These are phyloP conservation scores for Polychaeton citri DNA, from an alignment of 2,329 filamentous ascomycete species.

Conservation along the genomic window DNA sequence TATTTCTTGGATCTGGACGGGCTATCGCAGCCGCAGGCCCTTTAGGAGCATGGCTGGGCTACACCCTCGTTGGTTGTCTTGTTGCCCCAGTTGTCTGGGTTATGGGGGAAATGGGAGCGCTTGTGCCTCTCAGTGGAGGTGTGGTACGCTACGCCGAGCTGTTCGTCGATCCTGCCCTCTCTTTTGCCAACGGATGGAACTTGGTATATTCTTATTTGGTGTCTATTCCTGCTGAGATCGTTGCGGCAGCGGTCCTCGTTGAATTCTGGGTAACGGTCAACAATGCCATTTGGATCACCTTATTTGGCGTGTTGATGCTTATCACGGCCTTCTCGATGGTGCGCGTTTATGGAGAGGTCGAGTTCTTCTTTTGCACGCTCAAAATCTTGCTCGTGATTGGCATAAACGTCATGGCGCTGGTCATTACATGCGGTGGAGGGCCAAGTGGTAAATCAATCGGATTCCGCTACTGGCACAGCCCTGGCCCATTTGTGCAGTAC, in stretches of 20 bases:
- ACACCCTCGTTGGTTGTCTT: slow-evolving; percentile 15
- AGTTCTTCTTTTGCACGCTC: slow-evolving; percentile 38
- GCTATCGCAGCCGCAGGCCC: slow-evolving; percentile 17
- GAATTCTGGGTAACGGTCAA: slow-evolving; percentile 22
- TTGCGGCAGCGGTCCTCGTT: slow-evolving; percentile 34
- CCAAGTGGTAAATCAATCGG: slow-evolving; percentile 32
- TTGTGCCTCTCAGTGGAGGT: slow-evolving; percentile 35
- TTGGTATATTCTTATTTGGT: slow-evolving; percentile 25
- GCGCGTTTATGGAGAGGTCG: slow-evolving; percentile 37
- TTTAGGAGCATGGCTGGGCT: slow-evolving; percentile 25
- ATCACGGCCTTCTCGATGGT: slow-evolving; percentile 29
- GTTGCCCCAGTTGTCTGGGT: slow-evolving; percentile 29
- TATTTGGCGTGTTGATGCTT: slow-evolving; percentile 25
- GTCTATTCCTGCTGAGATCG: slow-evolving; percentile 32
- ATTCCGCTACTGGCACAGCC: slow-evolving; percentile 28
- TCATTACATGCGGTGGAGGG: slow-evolving; percentile 36
- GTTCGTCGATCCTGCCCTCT: slow-evolving; percentile 44
- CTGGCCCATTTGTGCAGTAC: slow-evolving; percentile 18
- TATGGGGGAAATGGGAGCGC: slow-evolving; percentile 45
- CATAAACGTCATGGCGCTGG: slow-evolving; percentile 36
- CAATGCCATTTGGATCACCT: slow-evolving; percentile 31
- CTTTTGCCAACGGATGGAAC: slow-evolving; percentile 33
- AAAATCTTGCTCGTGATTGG: slow-evolving; percentile 36
- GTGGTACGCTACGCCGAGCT: slow-evolving; percentile 43
- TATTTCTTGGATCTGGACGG: slow-evolving; percentile 16